Evolutionary conservation across 140 eudicot genomes (phyloP).

Genomic region (Cichorium intybus): DNA sequence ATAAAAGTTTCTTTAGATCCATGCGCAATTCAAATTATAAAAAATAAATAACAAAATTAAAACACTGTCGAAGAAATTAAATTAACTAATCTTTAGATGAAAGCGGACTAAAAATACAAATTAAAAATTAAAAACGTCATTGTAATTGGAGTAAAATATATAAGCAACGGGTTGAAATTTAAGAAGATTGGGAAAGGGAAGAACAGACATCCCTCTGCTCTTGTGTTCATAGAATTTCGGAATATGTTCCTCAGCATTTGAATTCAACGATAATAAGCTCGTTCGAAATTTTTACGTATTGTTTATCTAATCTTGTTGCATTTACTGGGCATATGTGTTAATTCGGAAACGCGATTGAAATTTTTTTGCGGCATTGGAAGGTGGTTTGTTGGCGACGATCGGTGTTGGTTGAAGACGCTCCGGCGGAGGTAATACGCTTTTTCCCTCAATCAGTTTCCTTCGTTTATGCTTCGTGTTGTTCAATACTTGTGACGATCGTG

Average conservation of each 20-base stretch:
- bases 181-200: conserved; percentile 33
- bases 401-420: conserved; percentile 11
- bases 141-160: conserved; percentile 23
- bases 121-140: neutral
- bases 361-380: conserved; percentile 6
- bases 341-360: conserved; percentile 9
- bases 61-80: neutral
- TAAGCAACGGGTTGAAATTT: conserved; percentile 26
- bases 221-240: conserved; percentile 25
- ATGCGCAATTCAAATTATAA: neutral
- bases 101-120: conserved; percentile 12
- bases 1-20: neutral
- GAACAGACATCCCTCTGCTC: conserved; percentile 44
- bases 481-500: conserved; percentile 15
- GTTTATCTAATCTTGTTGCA: neutral
- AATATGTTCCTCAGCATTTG: conserved; percentile 17
- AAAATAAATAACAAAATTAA: neutral
- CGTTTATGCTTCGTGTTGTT: neutral
- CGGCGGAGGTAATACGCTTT: conserved; percentile 18
- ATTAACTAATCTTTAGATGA: neutral
- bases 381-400: conserved; percentile 21
- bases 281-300: neutral
- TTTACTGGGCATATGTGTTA: conserved; percentile 5
- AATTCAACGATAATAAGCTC: conserved; percentile 8
- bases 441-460: neutral